Evolutionary conservation across 1,284 basidiomycete genomes (phyloP).

Genomic region (Laetiporus sulphureus): DNA sequence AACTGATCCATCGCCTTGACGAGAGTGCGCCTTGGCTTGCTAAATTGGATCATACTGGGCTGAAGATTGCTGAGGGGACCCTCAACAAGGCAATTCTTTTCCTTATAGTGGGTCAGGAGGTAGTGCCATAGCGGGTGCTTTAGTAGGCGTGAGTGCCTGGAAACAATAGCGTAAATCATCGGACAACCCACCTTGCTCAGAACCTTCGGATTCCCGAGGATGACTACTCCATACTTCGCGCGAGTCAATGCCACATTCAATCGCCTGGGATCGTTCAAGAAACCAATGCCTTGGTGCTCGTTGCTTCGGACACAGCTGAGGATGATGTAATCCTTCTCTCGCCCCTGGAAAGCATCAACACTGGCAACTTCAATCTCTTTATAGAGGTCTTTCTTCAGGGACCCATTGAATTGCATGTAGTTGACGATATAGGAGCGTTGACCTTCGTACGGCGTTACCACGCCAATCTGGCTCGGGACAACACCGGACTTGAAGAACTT

Average conservation of each 20-base stretch:
- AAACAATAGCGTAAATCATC: constrained; percentile 4
- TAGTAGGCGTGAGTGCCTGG: constrained; percentile 12
- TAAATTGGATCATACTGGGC: constrained; percentile 98
- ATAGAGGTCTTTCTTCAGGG: constrained; percentile 97
- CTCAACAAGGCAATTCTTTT: constrained; percentile 91
- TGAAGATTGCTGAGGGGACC: constrained; percentile 96
- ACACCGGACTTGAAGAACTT: constrained; percentile 99
- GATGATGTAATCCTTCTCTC: constrained; percentile 99
- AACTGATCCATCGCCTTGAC: constrained; percentile 87
- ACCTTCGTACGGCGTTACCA: constrained; percentile 98
- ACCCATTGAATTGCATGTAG: constrained; percentile 99
- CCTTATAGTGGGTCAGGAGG: constrained; percentile 97
- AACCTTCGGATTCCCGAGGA: constrained; percentile 97
- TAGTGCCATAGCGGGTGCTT: constrained; percentile 97
- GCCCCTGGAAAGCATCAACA: constrained; percentile 98
- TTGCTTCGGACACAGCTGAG: constrained; percentile 98
- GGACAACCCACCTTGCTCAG: constrained; percentile 83
- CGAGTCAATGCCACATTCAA: constrained; percentile 96
- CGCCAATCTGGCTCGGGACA: constrained; percentile 91
- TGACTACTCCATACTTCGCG: constrained; percentile 97
- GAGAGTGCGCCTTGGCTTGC: constrained; percentile 84
- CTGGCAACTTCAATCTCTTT: constrained; percentile 99
- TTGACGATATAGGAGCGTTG: constrained; percentile 98
- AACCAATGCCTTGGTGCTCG: constrained; percentile 99
- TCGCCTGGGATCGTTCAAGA: constrained; percentile 95